Base-by-base conservation (phyloP, 305 asterid species). In the Salvia sclarea region DNA sequence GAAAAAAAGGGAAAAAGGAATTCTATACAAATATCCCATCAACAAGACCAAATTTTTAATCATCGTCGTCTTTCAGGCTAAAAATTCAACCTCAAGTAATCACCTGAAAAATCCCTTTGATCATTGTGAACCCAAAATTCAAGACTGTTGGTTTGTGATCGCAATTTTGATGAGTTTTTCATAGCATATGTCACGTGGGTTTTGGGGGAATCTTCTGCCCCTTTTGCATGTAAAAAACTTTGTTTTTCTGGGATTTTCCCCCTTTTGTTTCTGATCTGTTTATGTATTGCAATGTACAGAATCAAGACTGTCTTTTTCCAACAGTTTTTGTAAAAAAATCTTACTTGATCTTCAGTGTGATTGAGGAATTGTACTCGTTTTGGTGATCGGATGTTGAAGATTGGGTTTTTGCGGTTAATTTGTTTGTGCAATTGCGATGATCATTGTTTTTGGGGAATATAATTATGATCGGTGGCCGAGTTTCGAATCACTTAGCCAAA, bases 191-290 rank as follows among this genome's bases (percentile, higher is more conserved):
- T 63, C 57, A 30, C 70, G 70, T 77, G 85, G 89, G 84, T 86
- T 86, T 88, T 10, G 14, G 86, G 74, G 82, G 79, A 84, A 79
- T 86, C 79, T 78, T 60, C 69, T 66, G 69, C 73, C 75, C 66
- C 80, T 82, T 66, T 79, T 67, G 84, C 86, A 84, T 88, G 96
- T 88, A 76, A 78, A 38, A 38, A 11, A 68, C 67, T 77, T 69
- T 61, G 50, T 66, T 62, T 72, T 65, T 69, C 53, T 53, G 53
- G 21, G 28, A 25, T 6, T 40, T 61, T 61, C 45, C 10, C 44
- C 44, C 52, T 69, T 72, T 38, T 60, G 61, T 64, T 49, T 21
- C 52, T 76, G 85, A 85, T 83, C 83, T 81, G 80, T 61, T 69
- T 76, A 1, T 76, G 74, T 61, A 60, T 76, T 60, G 68, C 72